These are phyloP conservation scores for Yarrowia yakushimensis DNA, from an alignment of 805 yeast genomes.

Conservation along the genomic window DNA sequence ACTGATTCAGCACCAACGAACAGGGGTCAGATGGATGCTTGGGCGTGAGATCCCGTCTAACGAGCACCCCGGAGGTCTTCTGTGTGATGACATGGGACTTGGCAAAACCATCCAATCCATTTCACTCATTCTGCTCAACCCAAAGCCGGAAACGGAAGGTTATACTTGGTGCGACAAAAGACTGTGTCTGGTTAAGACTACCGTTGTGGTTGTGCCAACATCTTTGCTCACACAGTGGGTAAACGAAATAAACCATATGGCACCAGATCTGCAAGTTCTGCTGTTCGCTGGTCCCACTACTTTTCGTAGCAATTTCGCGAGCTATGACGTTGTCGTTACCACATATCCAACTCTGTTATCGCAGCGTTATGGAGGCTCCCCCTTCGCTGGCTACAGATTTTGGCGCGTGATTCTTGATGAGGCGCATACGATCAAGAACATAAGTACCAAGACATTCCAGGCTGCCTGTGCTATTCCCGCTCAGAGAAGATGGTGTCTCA, in stretches of 20 bases:
- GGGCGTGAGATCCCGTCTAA: not conserved
- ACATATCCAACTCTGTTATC: not conserved
- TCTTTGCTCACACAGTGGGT: not conserved
- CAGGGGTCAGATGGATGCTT: not conserved
- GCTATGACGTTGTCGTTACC: not conserved
- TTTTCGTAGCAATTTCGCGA: not conserved
- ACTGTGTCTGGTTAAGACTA: not conserved
- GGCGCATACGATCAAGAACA: not conserved
- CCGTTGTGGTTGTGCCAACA: not conserved
- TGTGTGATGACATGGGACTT: not conserved
- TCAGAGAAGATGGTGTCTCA: not conserved
- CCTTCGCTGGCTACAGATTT: not conserved
- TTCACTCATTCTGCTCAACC: not conserved
- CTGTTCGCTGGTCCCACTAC: not conserved
- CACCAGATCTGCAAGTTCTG: not conserved
- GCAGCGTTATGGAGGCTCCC: not conserved
- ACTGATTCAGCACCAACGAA: not conserved
- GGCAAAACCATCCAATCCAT: not conserved
- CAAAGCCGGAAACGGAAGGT: not conserved
- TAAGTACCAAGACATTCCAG: not conserved
- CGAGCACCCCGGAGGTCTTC: not conserved
- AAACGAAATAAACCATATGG: not conserved
- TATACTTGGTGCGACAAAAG: not conserved
- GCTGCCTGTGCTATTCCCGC: not conserved
- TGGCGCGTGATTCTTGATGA: not conserved